Conservation (phyloP, 208 protist species). For the Leishmania tropica region DNA sequence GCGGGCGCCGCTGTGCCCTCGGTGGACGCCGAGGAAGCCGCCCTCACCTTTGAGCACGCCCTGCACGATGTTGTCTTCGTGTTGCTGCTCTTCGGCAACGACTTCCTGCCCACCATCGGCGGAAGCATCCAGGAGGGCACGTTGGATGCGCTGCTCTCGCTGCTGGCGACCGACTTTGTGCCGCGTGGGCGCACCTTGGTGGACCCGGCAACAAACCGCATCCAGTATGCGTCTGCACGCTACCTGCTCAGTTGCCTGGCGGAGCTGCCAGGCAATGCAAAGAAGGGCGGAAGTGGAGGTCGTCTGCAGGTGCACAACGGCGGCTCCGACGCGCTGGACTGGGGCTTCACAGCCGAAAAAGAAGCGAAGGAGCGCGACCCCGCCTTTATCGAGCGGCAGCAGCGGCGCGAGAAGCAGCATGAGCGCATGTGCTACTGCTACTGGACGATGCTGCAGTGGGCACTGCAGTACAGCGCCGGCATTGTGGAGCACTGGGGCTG, state of each 20-base stretch:
- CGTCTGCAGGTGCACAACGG: slow-evolving; percentile 52
- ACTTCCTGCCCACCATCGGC: slow-evolving; percentile 97
- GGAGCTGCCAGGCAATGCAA: slow-evolving; percentile 52
- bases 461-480: slow-evolving; percentile 85
- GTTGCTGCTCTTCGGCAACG: slow-evolving; percentile 98
- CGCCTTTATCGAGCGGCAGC: slow-evolving; percentile 40
- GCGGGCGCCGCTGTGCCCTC: not conserved
- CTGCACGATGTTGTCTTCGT: slow-evolving; percentile 98
- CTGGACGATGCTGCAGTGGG: slow-evolving; percentile 93
- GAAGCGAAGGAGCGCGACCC: slow-evolving; percentile 25
- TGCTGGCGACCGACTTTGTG: slow-evolving; percentile 85
- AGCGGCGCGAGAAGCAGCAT: slow-evolving; percentile 46
- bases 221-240: slow-evolving; percentile 73
- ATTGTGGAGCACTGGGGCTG: slow-evolving; percentile 86
- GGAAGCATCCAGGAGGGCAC: slow-evolving; percentile 95
- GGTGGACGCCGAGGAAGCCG: slow-evolving; percentile 12
- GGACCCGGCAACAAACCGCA: slow-evolving; percentile 69
- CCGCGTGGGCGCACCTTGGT: slow-evolving; percentile 71
- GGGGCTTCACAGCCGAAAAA: slow-evolving; percentile 28
- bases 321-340: slow-evolving; percentile 24
- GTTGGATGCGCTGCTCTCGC: slow-evolving; percentile 88
- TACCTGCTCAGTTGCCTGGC: slow-evolving; percentile 82
- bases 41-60: slow-evolving; percentile 57
- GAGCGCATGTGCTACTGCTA: slow-evolving; percentile 84
- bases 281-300: slow-evolving; percentile 14